A percentile compares a stretch with the other conserved stretches of the same genome.
Evolutionary conservation across 202 grass and related monocot species (phyloP).

Genomic region (Saccharum hybrid): DNA sequence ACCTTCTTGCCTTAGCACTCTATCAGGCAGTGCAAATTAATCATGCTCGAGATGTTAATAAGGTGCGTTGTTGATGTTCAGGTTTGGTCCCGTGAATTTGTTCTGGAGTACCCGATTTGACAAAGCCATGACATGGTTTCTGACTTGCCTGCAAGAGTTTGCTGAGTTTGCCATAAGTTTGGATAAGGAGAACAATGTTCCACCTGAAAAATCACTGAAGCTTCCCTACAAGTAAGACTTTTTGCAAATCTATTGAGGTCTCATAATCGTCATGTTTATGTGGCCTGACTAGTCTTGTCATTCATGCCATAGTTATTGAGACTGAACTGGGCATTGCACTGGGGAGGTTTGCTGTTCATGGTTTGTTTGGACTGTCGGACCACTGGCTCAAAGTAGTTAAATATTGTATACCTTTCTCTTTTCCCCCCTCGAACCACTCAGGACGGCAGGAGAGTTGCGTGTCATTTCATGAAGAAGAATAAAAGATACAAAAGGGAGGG

Average conservation of each 20-base stretch:
- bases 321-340: background rate
- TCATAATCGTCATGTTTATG: background rate
- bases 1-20: conserved; percentile 22
- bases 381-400: background rate
- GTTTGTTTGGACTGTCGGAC: background rate
- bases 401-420: background rate
- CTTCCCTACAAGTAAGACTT: conserved; percentile 83
- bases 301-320: background rate
- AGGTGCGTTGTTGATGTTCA: conserved; percentile 37
- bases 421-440: too few relatives aligned
- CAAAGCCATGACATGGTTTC: conserved; percentile 96
- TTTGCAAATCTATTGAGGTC: conserved; percentile 24
- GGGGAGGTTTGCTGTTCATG: background rate
- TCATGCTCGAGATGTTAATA: conserved; percentile 20
- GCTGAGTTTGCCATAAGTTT: conserved; percentile 72
- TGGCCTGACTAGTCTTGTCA: background rate
- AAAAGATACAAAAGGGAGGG: too few relatives aligned
- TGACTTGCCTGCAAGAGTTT: conserved; percentile 96
- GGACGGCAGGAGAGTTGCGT: too few relatives aligned
- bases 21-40: background rate
- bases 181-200: conserved; percentile 94
- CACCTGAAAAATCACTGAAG: conserved; percentile 87
- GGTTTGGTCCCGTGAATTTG: conserved; percentile 98
- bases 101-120: conserved; percentile 98
- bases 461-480: too few relatives aligned